phyloP scores from a whole-genome alignment of 2,329 filamentous ascomycete species.

The Xylogone sp. region DNA sequence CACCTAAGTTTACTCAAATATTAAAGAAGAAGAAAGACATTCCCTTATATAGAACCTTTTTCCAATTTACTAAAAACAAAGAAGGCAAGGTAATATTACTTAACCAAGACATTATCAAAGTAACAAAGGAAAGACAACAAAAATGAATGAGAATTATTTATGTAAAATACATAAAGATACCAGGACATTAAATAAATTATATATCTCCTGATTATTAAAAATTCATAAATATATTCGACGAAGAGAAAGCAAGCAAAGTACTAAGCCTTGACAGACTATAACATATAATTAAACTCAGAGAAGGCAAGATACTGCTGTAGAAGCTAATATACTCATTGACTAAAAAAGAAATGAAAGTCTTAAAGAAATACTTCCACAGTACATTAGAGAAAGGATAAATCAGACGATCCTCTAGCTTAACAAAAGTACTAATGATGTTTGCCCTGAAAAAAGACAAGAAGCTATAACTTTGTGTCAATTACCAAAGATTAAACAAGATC shows the following conservation, averaged over 20 bases:
- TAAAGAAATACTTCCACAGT: conserved; percentile 16
- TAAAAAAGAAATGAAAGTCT: conserved; percentile 9
- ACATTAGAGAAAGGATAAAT: conserved; percentile 18
- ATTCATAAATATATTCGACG: neutral
- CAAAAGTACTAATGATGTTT: conserved; percentile 26
- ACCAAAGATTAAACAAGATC: conserved; percentile 30
- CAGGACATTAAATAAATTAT: neutral
- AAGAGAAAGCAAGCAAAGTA: neutral
- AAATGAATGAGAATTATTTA: neutral
- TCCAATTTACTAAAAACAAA: too few relatives aligned
- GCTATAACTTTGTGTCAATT: conserved; percentile 31
- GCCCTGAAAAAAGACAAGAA: conserved; percentile 26
- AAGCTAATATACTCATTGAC: conserved; percentile 12
- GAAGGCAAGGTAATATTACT: too few relatives aligned
- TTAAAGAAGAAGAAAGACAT: neutral
- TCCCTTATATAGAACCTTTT: neutral
- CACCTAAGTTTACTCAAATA: neutral
- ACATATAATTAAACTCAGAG: too few relatives aligned
- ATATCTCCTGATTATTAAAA: neutral
- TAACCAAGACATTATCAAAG: too few relatives aligned
- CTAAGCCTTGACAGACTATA: too few relatives aligned
- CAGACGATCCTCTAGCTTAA: conserved; percentile 10
- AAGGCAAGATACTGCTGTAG: neutral
- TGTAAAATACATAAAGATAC: neutral
- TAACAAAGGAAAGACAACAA: too few relatives aligned